phyloP scores from a whole-genome alignment of 78 protist genomes.

The Dictyostelium capitatum region DNA sequence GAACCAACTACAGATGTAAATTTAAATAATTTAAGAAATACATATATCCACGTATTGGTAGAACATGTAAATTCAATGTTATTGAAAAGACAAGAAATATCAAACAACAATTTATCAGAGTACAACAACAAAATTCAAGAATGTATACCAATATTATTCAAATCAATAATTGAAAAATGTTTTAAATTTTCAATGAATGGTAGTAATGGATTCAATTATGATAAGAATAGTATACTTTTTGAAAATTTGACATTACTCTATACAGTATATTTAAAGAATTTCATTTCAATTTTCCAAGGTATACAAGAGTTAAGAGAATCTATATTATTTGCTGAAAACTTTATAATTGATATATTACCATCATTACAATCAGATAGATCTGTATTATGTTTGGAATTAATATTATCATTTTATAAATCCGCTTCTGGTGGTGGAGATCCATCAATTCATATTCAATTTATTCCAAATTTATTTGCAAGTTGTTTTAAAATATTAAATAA shows the following conservation, averaged over 20 bases:
- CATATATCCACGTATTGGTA: background rate
- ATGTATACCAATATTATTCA: background rate
- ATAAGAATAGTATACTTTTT: background rate
- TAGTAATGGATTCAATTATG: background rate
- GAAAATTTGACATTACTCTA: background rate
- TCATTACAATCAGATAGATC: background rate
- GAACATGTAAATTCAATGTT: background rate
- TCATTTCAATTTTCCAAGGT: background rate
- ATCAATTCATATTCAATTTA: background rate
- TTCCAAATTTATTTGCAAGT: background rate
- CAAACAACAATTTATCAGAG: background rate
- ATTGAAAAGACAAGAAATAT: background rate
- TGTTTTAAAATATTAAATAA: background rate
- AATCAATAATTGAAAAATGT: background rate
- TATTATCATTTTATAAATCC: no score
- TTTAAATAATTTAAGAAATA: no score
- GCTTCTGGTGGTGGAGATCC: background rate
- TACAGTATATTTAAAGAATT: background rate
- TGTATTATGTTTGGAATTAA: background rate
- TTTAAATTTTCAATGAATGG: slow-evolving; percentile 2
- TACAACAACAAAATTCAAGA: background rate
- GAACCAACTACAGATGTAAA: no score
- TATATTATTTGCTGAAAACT: background rate
- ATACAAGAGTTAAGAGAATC: background rate
- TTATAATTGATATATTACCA: background rate